Base-by-base conservation (phyloP, 2,329 filamentous ascomycete species). In the Dactylellina sp. region DNA sequence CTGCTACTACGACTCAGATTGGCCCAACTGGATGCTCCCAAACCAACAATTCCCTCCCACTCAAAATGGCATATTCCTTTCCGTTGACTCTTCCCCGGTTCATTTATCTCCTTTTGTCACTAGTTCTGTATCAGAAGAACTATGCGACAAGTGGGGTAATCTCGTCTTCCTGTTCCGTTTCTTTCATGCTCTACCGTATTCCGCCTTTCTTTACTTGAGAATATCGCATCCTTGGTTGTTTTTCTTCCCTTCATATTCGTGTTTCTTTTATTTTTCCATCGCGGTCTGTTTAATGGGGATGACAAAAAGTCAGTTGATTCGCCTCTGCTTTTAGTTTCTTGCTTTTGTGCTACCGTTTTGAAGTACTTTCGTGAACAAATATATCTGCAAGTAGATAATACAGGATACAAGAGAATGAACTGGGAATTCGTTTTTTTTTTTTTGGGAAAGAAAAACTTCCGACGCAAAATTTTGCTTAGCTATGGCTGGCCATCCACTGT, bases 351-450 rank as follows among this genome's bases (percentile, higher is more conserved):
- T 32, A 32, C 44, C 25, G 14, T 59, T 59, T n/a, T 42, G 11
- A 6, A 25, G 24, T 46, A 22, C 25, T 28, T 14, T 55, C 20
- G 42, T 55, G 14, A 35, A 57, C 18, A 63, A n/a, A 42, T 52
- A 62, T 62, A 56, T 49, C 40, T 53, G 42, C 28, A 46, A 62
- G 46, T 53, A 62, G 59, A 53, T 62, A 62, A 64, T 64, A 53
- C 44, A 46, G 60, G 60, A 47, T 55, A 64, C 24, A 47, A 55
- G 49, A 64, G 49, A 64, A 64, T 64, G 49, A 40, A 55, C 40
- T 46, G 16, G 25, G 49, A 37, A 32, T 20, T 7, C 44, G 49
- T 50, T 50, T n/a, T 50, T 28, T 46, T 46, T 22, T 22, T 46
- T 46, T 46, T 18, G n/a, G 7, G 7, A 6, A 42, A 42, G 5